Base-by-base conservation (phyloP, 148 eudicot species). In the Agrostemma githago region DNA sequence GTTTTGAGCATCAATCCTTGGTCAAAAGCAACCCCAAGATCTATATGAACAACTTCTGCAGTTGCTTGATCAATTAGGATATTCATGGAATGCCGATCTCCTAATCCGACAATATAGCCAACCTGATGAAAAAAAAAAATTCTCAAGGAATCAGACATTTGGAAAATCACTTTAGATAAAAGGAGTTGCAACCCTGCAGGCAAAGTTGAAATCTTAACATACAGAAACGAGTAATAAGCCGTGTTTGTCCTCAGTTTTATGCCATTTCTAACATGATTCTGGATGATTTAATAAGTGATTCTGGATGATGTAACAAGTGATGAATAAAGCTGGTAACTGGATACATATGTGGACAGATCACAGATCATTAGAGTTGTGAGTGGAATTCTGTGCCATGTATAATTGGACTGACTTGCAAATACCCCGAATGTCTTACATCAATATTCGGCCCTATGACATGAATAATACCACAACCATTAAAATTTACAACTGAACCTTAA, bases 1-100 rank as follows among this genome's bases (percentile, higher is more conserved):
- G 98, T 95, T 86, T 95, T 95, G 39, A 95, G 93, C 98, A 95
- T 95, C 86, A 95, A 79, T 56, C 98, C 98, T 79, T 95, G 98
- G 79, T 95, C 98, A 84, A 95, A 92, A 75, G 98, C 98, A 74
- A 94, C 98, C 72, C 98, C 98, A 58, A 95, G 93, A 81, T 95
- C 98, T 66, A 95, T 95, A 83, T 95, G 98, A 73, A 92, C 92
- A 82, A 95, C 98, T 92, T 95, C 98, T 70, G 98, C 98, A 64
- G 92, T 89, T 41, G 89, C 89, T 82, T 95, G 96, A 85, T 95
- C 97, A 82, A 95, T 87, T 72, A 95, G 79, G 68, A 95, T 86
- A 79, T 95, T 95, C 97, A 90, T 95, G 66, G 98, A 87, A 77
- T 95, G 98, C 58, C 98, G 88, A 82, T 94, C 98, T 74, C 98